These are phyloP conservation scores for Lumnitzera littorea DNA, from an alignment of 345 rosid genomes.

Conservation along the genomic window DNA sequence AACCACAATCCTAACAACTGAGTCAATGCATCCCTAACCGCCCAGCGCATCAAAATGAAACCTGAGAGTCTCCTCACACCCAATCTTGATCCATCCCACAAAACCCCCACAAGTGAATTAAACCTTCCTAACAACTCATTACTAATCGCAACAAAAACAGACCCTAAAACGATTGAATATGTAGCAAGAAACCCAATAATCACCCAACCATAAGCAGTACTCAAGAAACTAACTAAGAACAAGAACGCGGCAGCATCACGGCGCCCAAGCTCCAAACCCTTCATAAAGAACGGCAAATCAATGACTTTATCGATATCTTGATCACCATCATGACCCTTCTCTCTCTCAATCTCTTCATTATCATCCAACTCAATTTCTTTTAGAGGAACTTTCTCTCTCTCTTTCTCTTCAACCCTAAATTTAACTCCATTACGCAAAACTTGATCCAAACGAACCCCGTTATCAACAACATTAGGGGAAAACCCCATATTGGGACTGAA, in stretches of 20 bases:
- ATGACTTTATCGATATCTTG: constrained; percentile 33
- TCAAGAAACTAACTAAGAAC: constrained; percentile 61
- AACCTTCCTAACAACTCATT: constrained; percentile 60
- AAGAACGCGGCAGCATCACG: constrained; percentile 66
- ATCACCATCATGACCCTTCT: neutral
- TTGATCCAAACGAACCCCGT: constrained; percentile 45
- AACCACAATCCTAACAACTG: constrained; percentile 86
- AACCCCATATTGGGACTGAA: constrained; percentile 48
- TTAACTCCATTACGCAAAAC: constrained; percentile 48
- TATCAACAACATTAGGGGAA: constrained; percentile 40
- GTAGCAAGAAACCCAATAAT: constrained; percentile 77
- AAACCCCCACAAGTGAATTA: constrained; percentile 39
- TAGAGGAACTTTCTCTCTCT: constrained; percentile 2
- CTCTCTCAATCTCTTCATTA: constrained; percentile 17
- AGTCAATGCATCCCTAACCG: constrained; percentile 78
- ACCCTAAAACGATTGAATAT: constrained; percentile 71
- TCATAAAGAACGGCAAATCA: constrained; percentile 57
- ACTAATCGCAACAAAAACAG: constrained; percentile 59
- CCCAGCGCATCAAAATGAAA: constrained; percentile 84
- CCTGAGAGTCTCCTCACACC: constrained; percentile 80
- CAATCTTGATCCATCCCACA: constrained; percentile 71
- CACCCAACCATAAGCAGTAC: constrained; percentile 92
- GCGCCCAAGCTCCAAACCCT: constrained; percentile 61
- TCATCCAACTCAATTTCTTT: constrained; percentile 10
- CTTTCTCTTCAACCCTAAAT: constrained; percentile 26